Base-by-base conservation (phyloP, 257 asterid genomes). In the Avicennia marina region DNA sequence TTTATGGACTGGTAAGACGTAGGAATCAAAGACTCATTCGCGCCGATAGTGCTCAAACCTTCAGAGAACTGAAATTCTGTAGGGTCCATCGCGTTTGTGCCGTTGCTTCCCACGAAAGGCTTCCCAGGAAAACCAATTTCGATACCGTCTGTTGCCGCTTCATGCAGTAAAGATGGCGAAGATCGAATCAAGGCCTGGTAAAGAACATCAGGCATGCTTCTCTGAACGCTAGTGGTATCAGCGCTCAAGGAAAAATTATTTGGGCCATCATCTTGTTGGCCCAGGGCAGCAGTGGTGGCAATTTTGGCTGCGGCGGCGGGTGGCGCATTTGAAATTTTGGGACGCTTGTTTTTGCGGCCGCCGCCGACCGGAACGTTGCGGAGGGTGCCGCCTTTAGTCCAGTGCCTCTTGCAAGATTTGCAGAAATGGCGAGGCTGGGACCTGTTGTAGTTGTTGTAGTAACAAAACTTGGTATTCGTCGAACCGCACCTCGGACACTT, bases 341-440 rank as follows among this genome's bases (percentile, higher is more conserved):
- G 56, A 0, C 70, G 61, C 55, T 69, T 69, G 38, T 62, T 54
- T 63, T 69, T 69, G 15, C 56, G 65, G 33, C 74, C 61, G 6
- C 70, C 74, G 26, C 70, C 74, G 21, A 54, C 54, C 8, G 68
- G 74, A 12, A 68, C 68, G 11, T 54, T 61, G 42, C 74, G 67
- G 41, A 68, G 74, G 46, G 59, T 55, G 25, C 74, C 74, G 26
- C 74, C 74, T 47, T 68, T 61, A 18, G 74, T 69, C 74, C 74
- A 69, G 39, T 69, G 69, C 54, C 74, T 39, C 38, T 63, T 62
- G 48, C 74, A 69, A 32, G 69, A 54, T 62, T 63, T 69, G 53
- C 74, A 69, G 22, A 69, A 56, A 42, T 69, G 69, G 47, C 74
- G 68, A 38, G 74, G 74, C 63, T 69, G 74, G 36, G 74, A 69